phyloP scores from a whole-genome alignment of 306 rosid species.

The Glycine latifolia region DNA sequence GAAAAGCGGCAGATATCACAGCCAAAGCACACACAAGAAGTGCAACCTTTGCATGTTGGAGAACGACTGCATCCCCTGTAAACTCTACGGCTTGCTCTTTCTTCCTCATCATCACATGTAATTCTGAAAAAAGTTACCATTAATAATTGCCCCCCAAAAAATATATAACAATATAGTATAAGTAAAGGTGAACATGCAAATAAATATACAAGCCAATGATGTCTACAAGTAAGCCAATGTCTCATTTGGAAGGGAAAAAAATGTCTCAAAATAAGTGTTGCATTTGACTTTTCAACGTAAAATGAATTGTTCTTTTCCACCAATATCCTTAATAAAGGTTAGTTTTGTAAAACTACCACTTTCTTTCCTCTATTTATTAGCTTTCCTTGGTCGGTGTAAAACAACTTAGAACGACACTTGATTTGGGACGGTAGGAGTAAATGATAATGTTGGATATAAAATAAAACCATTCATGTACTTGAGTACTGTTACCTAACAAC shows the following conservation, averaged over 20 bases:
- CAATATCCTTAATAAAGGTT: too few relatives aligned
- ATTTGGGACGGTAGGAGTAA: too few relatives aligned
- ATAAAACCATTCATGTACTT: background rate
- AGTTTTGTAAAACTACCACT: too few relatives aligned
- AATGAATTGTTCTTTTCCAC: too few relatives aligned
- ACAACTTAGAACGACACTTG: too few relatives aligned
- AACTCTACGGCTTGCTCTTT: conserved; percentile 86
- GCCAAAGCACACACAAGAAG: conserved; percentile 95
- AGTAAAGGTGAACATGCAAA: background rate
- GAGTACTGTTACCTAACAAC: background rate
- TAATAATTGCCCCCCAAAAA: conserved; percentile 10
- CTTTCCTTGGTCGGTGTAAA: too few relatives aligned
- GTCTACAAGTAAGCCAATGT: conserved; percentile 10
- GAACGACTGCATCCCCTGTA: conserved; percentile 86
- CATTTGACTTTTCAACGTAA: too few relatives aligned
- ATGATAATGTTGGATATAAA: too few relatives aligned
- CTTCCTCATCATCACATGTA: conserved; percentile 89
- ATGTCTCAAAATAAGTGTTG: too few relatives aligned
- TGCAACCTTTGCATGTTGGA: conserved; percentile 94
- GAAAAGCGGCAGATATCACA: conserved; percentile 91
- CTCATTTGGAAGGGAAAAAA: too few relatives aligned
- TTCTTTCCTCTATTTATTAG: too few relatives aligned
- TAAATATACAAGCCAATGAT: background rate
- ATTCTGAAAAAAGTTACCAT: conserved; percentile 56
- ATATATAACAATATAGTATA: background rate